These are phyloP conservation scores for Cyberlindnera japonica DNA, from an alignment of 805 yeast genomes.

Conservation along the genomic window DNA sequence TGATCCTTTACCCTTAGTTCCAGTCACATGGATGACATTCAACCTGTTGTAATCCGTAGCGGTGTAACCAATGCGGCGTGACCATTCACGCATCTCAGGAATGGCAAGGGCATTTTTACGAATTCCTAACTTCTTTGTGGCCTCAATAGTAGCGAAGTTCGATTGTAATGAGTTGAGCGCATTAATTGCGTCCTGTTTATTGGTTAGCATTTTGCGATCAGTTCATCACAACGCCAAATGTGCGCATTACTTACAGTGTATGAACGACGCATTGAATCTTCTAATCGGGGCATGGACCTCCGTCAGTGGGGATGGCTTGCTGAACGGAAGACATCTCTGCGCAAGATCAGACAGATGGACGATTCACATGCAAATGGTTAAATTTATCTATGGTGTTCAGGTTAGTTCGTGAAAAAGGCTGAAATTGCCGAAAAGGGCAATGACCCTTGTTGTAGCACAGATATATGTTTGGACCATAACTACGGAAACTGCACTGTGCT, in stretches of 20 bases:
- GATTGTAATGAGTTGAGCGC: slow-evolving; percentile 87
- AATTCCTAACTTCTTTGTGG: slow-evolving; percentile 63
- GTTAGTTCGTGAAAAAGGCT: too few species aligned
- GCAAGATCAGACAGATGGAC: too few species aligned
- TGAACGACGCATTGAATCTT: slow-evolving; percentile 17
- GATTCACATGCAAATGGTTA: too few species aligned
- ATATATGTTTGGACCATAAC: too few species aligned
- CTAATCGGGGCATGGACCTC: neutral
- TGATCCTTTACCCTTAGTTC: slow-evolving; percentile 98
- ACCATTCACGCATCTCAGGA: slow-evolving; percentile 84
- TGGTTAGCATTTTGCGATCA: slow-evolving; percentile 2
- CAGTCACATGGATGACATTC: slow-evolving; percentile 88
- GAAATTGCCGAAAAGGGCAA: too few species aligned
- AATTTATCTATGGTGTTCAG: too few species aligned
- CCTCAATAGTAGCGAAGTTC: slow-evolving; percentile 86
- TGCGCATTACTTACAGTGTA: slow-evolving; percentile 13
- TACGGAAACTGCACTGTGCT: too few species aligned
- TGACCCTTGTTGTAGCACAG: too few species aligned
- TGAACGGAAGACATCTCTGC: too few species aligned
- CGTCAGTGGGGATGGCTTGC: too few species aligned
- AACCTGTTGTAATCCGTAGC: slow-evolving; percentile 67
- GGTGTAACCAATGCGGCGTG: slow-evolving; percentile 61
- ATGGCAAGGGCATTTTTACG: slow-evolving; percentile 64
- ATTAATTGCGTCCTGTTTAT: slow-evolving; percentile 65
- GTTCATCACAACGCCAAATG: neutral